These are phyloP conservation scores for Cinchona pubescens DNA, from an alignment of 257 asterid genomes.

Conservation along the genomic window DNA sequence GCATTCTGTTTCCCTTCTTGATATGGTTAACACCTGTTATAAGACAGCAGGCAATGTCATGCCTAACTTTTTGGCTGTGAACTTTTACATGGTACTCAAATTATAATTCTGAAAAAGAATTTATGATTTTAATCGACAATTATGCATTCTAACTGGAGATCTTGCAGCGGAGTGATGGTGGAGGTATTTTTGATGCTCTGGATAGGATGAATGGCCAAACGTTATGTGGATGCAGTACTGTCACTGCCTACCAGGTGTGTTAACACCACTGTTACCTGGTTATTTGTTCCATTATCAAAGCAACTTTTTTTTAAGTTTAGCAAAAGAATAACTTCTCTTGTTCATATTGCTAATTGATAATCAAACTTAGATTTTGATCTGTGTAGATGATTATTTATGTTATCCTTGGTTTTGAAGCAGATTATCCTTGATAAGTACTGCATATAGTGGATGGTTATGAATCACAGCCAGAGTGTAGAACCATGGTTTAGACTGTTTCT, in stretches of 20 bases:
- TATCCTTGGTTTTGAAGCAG: neutral
- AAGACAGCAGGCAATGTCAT: constrained; percentile 75
- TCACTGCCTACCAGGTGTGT: constrained; percentile 87
- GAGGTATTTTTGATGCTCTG: constrained; percentile 80
- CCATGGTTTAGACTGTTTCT: neutral
- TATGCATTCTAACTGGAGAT: constrained; percentile 9
- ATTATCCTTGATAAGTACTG: neutral
- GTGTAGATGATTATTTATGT: neutral
- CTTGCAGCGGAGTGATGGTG: constrained; percentile 96
- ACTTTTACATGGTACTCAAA: constrained; percentile 86
- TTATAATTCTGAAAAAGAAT: constrained; percentile 1
- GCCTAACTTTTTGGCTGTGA: constrained; percentile 92
- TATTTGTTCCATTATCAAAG: neutral
- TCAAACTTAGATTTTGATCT: too few relatives aligned
- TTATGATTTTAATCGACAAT: too few relatives aligned
- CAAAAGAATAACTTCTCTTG: neutral
- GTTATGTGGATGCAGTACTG: constrained; percentile 74
- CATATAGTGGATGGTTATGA: neutral
- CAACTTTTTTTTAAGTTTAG: neutral
- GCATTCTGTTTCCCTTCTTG: constrained; percentile 69
- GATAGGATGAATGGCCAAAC: constrained; percentile 89
- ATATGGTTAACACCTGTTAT: constrained; percentile 67
- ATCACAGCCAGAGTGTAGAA: neutral
- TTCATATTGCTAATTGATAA: neutral
- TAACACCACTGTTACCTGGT: neutral